A percentile compares a stretch with the other conserved stretches of the same genome.
phyloP scores from a whole-genome alignment of 208 protist genomes.

The Angomonas ambiguus region DNA sequence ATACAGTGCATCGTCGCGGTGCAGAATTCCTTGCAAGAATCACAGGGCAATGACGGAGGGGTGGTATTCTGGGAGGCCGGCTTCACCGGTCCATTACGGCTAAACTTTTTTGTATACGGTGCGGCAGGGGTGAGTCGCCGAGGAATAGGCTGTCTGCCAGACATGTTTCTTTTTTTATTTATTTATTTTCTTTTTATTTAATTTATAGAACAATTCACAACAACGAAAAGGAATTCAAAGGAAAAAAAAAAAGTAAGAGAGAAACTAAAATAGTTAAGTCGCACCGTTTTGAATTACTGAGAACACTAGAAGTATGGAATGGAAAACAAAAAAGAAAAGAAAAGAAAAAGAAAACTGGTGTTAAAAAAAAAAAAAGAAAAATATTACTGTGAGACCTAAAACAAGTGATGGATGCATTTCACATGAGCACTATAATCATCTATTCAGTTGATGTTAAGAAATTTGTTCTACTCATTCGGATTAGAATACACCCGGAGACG shows the following conservation, averaged over 20 bases:
- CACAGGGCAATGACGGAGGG: not conserved
- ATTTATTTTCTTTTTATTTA: not conserved
- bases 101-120: conserved; percentile 1
- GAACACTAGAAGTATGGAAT: too few relatives aligned
- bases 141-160: not conserved
- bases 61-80: not conserved
- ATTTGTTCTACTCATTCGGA: conserved; percentile 16
- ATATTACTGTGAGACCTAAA: too few relatives aligned
- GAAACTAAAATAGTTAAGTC: not conserved
- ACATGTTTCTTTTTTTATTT: conserved; percentile 1
- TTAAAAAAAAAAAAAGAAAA: not conserved
- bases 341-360: not conserved
- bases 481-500: conserved; percentile 62
- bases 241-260: not conserved
- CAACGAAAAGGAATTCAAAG: not conserved
- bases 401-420: not conserved
- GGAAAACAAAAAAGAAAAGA: not conserved
- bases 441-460: not conserved
- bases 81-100: not conserved
- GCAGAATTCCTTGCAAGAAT: not conserved
- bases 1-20: not conserved
- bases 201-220: not conserved
- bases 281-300: too few relatives aligned
- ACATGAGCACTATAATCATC: not conserved
- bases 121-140: not conserved